These are phyloP conservation scores for Daldinia sp. DNA, from an alignment of 2,329 filamentous ascomycete genomes.

Conservation along the genomic window DNA sequence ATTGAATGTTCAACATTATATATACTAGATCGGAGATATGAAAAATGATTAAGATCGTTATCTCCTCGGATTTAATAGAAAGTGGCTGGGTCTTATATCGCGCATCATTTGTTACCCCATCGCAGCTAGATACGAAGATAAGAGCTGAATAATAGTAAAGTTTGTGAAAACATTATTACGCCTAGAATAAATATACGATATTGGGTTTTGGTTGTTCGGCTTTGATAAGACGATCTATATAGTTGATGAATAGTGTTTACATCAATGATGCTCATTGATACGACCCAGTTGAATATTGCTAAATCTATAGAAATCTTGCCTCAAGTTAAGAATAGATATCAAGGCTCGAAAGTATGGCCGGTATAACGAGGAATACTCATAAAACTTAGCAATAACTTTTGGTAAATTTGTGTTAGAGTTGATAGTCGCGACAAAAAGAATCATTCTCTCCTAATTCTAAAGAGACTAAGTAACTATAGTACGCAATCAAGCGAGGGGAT, in stretches of 20 bases:
- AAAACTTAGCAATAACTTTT: background rate
- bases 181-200: background rate
- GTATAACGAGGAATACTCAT: background rate
- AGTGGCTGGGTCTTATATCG: conserved; percentile 1
- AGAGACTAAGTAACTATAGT: too few species aligned
- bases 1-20: too few species aligned
- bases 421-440: too few species aligned
- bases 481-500: too few species aligned
- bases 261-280: background rate
- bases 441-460: too few species aligned
- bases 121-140: background rate
- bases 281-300: background rate
- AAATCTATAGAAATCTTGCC: too few species aligned
- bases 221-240: background rate
- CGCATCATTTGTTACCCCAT: background rate
- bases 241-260: background rate
- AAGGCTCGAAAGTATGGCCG: background rate
- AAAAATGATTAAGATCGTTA: background rate
- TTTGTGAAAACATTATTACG: background rate
- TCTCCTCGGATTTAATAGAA: background rate
- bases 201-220: background rate
- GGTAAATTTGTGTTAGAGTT: too few species aligned
- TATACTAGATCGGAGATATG: background rate
- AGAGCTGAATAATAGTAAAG: background rate
- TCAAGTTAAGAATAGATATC: too few species aligned